Conservation (phyloP, 176 grass and related monocot genomes). For the Avena atlantica region DNA sequence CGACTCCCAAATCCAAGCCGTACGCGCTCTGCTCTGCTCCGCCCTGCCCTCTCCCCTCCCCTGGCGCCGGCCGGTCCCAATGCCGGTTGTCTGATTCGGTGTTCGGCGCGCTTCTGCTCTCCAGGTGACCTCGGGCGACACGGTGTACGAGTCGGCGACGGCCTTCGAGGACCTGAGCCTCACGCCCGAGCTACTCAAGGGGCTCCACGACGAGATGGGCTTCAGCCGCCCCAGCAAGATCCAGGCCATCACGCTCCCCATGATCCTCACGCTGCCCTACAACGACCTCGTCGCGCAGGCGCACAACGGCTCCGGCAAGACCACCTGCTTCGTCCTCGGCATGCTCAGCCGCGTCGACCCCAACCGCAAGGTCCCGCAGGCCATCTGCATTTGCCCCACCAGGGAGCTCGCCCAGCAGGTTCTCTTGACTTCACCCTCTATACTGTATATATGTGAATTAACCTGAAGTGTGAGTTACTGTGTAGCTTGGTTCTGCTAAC, state of each 20-base stretch:
- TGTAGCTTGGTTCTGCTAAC: background rate
- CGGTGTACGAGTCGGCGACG: conserved; percentile 87
- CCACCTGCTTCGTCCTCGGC: conserved; percentile 94
- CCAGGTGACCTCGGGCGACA: conserved; percentile 79
- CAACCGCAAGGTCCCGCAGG: conserved; percentile 66
- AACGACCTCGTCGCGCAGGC: conserved; percentile 96
- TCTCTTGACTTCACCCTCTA: background rate
- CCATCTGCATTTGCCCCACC: conserved; percentile 91
- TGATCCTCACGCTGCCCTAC: conserved; percentile 86
- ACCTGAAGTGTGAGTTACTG: background rate
- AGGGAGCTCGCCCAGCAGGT: conserved; percentile 94
- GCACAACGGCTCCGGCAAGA: conserved; percentile 94
- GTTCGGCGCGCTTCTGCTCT: background rate
- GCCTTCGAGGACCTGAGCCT: conserved; percentile 85
- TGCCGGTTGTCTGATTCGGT: conserved; percentile 1
- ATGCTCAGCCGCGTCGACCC: conserved; percentile 93
- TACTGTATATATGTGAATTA: no score
- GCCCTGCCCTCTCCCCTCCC: background rate
- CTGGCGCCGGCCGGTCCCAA: background rate
- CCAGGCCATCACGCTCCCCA: conserved; percentile 83
- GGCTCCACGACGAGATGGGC: conserved; percentile 82
- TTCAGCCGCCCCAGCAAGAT: conserved; percentile 91
- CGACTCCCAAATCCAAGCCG: conserved; percentile 86
- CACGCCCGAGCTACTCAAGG: conserved; percentile 75
- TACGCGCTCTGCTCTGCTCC: conserved; percentile 30